These are phyloP conservation scores for Fusarium sp. DNA, from an alignment of 2,329 filamentous ascomycete genomes.

Conservation along the genomic window DNA sequence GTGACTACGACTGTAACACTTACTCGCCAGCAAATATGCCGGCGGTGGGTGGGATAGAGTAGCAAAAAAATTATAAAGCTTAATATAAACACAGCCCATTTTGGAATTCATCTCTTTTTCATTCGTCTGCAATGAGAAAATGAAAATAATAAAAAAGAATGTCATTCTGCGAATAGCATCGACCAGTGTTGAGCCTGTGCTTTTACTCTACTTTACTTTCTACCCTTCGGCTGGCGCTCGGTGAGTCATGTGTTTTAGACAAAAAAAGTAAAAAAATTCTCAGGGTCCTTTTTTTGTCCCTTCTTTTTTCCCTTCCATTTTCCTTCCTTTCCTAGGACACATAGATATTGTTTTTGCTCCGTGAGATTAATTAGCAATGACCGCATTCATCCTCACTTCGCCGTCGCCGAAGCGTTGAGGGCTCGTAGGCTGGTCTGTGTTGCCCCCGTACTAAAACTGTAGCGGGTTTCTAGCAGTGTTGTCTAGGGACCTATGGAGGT, in stretches of 20 bases:
- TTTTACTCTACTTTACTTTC: neutral
- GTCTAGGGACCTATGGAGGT: neutral
- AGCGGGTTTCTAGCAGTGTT: conserved; percentile 6
- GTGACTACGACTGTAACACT: neutral
- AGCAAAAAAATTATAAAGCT: neutral
- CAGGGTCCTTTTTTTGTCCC: conserved; percentile 16
- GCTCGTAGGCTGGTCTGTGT: conserved; percentile 47
- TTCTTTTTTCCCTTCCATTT: neutral
- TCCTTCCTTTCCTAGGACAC: neutral
- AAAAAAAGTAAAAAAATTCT: neutral
- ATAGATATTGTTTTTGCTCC: neutral
- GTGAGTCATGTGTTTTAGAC: conserved; percentile 27
- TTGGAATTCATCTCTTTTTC: neutral
- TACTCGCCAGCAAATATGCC: conserved; percentile 9
- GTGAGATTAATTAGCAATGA: conserved; percentile 4
- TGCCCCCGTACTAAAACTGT: conserved; percentile 30
- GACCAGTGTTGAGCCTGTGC: conserved; percentile 7
- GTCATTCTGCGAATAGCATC: conserved; percentile 18
- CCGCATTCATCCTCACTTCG: conserved; percentile 41
- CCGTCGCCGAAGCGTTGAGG: conserved; percentile 43
- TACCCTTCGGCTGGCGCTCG: conserved; percentile 4
- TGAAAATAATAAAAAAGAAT: no score
- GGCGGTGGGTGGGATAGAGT: conserved; percentile 10
- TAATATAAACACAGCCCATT: neutral
- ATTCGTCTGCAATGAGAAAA: conserved; percentile 7